Conservation (phyloP, 2,329 filamentous ascomycete species). For the Cadophora gregata region DNA sequence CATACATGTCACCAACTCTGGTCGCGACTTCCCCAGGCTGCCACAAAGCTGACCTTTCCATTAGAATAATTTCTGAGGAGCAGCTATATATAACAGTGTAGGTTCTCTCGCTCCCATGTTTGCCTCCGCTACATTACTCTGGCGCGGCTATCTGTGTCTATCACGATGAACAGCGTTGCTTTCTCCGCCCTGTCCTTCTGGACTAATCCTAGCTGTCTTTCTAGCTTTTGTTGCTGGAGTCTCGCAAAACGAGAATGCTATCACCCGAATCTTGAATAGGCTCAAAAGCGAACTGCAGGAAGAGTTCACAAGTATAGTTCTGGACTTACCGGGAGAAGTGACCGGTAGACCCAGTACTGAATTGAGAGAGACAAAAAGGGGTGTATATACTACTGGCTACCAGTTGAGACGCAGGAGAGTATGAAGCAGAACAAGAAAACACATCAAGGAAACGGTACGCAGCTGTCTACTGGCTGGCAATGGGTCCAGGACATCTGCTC, state of each 20-base stretch:
- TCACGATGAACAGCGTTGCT: conserved; percentile 19
- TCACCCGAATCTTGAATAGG: background rate
- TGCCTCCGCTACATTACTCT: no score
- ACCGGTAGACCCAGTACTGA: background rate
- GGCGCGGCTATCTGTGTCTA: no score
- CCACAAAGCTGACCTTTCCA: background rate
- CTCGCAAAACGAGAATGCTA: conserved; percentile 12
- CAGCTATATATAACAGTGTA: background rate
- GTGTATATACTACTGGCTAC: background rate
- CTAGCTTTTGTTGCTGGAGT: conserved; percentile 19
- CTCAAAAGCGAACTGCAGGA: background rate
- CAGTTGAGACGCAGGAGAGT: background rate
- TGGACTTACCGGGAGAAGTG: background rate
- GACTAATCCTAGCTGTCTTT: conserved; percentile 16
- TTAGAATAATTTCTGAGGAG: background rate
- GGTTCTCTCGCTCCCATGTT: no score
- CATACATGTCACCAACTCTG: background rate
- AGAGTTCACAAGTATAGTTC: background rate
- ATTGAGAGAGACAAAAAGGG: background rate
- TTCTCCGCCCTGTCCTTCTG: conserved; percentile 19
- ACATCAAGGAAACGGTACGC: background rate
- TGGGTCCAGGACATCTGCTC: background rate
- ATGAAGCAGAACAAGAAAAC: background rate
- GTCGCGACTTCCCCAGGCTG: background rate
- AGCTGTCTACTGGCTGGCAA: background rate